Percentiles rank a stretch among this genome's conserved stretches.
Evolutionary conservation across 2,329 filamentous ascomycete species (phyloP).

Genomic region (Penicillium sp.): DNA sequence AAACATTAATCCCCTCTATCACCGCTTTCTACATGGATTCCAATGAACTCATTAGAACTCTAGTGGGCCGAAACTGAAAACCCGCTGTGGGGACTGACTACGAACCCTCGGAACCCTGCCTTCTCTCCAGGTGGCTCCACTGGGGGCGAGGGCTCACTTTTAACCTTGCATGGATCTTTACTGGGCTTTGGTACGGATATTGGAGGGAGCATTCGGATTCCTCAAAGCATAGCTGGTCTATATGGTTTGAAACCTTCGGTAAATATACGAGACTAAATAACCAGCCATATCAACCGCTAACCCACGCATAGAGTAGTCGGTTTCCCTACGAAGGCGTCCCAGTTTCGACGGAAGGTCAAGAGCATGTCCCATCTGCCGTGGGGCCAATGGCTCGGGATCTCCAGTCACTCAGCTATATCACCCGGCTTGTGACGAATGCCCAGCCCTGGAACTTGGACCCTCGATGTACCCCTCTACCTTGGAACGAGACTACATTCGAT

Average conservation of each 20-base stretch:
- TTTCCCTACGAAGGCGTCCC: constrained; percentile 60
- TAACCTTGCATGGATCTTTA: constrained; percentile 44
- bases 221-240: constrained; percentile 49
- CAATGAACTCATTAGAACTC: neutral
- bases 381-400: constrained; percentile 60
- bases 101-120: constrained; percentile 43
- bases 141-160: constrained; percentile 46
- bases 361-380: constrained; percentile 64
- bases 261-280: constrained; percentile 12
- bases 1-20: constrained; percentile 9
- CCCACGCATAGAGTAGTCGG: constrained; percentile 50
- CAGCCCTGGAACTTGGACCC: constrained; percentile 58
- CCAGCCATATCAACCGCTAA: neutral
- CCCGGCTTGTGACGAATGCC: constrained; percentile 48
- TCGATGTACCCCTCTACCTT: constrained; percentile 54
- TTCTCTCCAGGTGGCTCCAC: constrained; percentile 52
- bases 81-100: constrained; percentile 53
- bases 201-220: constrained; percentile 54
- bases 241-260: constrained; percentile 51
- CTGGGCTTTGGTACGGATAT: constrained; percentile 55
- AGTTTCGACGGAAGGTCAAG: constrained; percentile 64
- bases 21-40: neutral
- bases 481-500: constrained; percentile 51
- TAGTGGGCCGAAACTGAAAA: constrained; percentile 58
- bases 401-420: constrained; percentile 51